Evolutionary conservation across 1,284 basidiomycete genomes (phyloP), one percentile per base, ranked within the genome.

Genomic region (Boletus sp.): DNA sequence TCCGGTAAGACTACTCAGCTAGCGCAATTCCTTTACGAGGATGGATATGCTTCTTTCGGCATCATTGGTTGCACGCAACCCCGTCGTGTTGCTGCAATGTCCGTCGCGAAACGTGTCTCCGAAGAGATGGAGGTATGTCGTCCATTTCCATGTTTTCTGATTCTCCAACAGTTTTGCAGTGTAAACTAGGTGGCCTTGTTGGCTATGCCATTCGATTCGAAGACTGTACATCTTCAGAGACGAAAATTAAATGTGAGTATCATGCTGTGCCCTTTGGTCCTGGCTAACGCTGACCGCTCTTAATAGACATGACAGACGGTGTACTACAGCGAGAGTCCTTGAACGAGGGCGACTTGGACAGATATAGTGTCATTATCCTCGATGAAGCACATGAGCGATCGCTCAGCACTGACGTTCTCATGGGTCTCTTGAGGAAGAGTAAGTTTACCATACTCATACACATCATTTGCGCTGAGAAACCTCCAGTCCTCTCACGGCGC

Each of bases 121-220:
- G 97, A 99, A 72, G 97, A 99, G 77, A 91, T 92, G 84, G 88
- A 90, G 82, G 89, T 88, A 51, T 43, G 81, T 72, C 49, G 25
- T 23, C 3, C 17, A 40, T 55, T 37, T 47, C n/a, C 25, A 14
- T 60, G 2, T 40, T 21, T 59, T 62, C 31, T 51, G 56, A 14
- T 16, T 1, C 56, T 48, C 60, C 14, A 56, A 60, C 38, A 30
- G 43, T 53, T 57, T 37, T 31, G 33, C 58, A 93, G 88, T 93
- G 91, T 76, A 90, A 93, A 78, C 84, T 98, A 1, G 97, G 97
- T 10, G 81, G 83, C 4, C 87, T 87, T 1, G 97, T 99, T 19
- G 97, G 97, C 9, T 98, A 99, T 74, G 93, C 95, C 19, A 98
- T 99, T 72, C 93, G 97, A 63, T 98, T 98, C 70, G 97, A 99